These are phyloP conservation scores for Yarrowia deformans DNA, from an alignment of 805 yeast genomes.

Conservation along the genomic window DNA sequence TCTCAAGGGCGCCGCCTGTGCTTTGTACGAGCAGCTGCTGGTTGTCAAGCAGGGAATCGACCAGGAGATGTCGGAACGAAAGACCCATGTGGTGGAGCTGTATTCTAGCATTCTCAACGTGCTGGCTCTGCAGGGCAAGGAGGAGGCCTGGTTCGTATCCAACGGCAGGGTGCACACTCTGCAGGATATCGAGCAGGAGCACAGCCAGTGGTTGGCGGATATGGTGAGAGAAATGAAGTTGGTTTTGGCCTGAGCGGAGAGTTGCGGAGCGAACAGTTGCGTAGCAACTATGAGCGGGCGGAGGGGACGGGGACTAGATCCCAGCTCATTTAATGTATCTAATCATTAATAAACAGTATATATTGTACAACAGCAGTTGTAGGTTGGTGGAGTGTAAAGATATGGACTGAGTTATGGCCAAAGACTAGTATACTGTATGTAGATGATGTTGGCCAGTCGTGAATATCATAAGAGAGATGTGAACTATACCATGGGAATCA, in stretches of 20 bases:
- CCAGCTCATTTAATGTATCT: background rate
- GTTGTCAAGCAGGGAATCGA: background rate
- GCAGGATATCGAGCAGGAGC: slow-evolving; percentile 16
- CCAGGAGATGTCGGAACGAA: background rate
- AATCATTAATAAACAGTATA: background rate
- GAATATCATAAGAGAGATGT: too few species aligned
- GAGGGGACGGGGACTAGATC: too few species aligned
- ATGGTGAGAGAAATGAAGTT: slow-evolving; percentile 29
- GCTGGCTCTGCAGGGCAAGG: slow-evolving; percentile 7
- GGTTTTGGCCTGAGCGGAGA: background rate
- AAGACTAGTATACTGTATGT: too few species aligned
- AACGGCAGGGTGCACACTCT: slow-evolving; percentile 9
- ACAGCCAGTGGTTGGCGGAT: slow-evolving; percentile 11
- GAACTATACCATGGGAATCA: too few species aligned
- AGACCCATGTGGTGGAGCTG: slow-evolving; percentile 13
- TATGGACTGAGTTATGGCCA: too few species aligned
- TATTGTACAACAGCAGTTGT: background rate
- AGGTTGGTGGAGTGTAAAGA: too few species aligned
- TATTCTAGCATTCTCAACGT: slow-evolving; percentile 32
- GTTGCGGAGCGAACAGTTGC: too few species aligned
- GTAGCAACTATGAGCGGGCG: background rate
- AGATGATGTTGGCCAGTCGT: too few species aligned
- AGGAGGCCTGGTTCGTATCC: slow-evolving; percentile 33
- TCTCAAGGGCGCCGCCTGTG: slow-evolving; percentile 48
- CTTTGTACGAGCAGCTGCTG: slow-evolving; percentile 43